Evolutionary conservation across 768 basidiomycete species (phyloP).

Genomic region (Boletus pseudopeckii): DNA sequence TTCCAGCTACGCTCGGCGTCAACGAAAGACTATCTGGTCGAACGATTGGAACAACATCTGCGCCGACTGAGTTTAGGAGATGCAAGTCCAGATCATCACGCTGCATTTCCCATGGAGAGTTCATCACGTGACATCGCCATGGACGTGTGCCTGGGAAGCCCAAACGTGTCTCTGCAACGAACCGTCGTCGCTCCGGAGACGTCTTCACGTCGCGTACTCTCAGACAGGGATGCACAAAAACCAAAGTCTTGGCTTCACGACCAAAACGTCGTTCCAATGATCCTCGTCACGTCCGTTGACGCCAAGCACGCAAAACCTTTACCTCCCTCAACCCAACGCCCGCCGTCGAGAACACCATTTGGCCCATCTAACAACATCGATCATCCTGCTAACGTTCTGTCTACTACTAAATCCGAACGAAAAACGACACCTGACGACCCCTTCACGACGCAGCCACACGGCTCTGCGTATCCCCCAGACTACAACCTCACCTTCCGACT

Average conservation of each 20-base stretch:
- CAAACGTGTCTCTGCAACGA: neutral
- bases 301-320: constrained; percentile 24
- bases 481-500: constrained; percentile 12
- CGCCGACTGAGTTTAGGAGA: constrained; percentile 19
- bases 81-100: constrained; percentile 3
- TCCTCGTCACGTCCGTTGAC: constrained; percentile 25
- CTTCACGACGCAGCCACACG: constrained; percentile 4
- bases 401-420: neutral
- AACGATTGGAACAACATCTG: constrained; percentile 18
- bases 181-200: neutral
- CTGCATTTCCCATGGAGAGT: neutral
- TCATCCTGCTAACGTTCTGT: neutral
- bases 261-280: constrained; percentile 16
- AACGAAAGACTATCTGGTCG: constrained; percentile 17
- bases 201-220: neutral
- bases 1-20: constrained; percentile 23
- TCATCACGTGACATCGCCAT: constrained; percentile 2
- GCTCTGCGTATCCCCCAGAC: neutral
- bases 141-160: constrained; percentile 1
- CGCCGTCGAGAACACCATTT: constrained; percentile 12
- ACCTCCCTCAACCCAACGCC: constrained; percentile 9
- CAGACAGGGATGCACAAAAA: neutral
- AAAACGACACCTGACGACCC: constrained; percentile 11
- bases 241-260: neutral
- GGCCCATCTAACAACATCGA: constrained; percentile 9